These are phyloP conservation scores for Chamaecrista fasciculata DNA, from an alignment of 306 rosid species.

Conservation along the genomic window DNA sequence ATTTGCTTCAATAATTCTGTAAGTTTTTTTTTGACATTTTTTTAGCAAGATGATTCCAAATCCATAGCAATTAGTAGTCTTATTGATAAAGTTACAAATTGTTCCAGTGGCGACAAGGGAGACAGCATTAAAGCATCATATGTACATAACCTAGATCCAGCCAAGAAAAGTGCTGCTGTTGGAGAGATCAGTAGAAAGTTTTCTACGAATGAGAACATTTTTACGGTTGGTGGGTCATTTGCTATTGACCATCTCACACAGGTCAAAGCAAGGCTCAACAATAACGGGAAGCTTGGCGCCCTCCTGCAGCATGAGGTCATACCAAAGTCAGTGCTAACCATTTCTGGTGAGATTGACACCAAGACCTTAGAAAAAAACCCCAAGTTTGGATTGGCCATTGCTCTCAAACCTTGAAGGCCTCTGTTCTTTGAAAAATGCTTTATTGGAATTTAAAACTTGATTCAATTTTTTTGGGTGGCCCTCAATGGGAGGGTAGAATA, in stretches of 20 bases:
- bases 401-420: conserved; percentile 79
- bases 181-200: conserved; percentile 74
- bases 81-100: conserved; percentile 2
- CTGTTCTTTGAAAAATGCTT: conserved; percentile 10
- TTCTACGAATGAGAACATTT: conserved; percentile 83
- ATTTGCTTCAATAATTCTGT: conserved; percentile 74
- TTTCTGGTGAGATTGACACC: conserved; percentile 93
- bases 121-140: conserved; percentile 80
- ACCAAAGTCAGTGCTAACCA: conserved; percentile 81
- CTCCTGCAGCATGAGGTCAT: conserved; percentile 85
- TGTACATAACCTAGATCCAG: conserved; percentile 64
- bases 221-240: conserved; percentile 83
- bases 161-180: conserved; percentile 75
- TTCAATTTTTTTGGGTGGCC: conserved; percentile 68
- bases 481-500: conserved; percentile 58
- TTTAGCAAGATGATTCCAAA: neutral
- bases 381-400: conserved; percentile 81
- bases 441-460: conserved; percentile 32
- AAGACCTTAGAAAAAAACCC: conserved; percentile 77
- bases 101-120: conserved; percentile 84
- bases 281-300: conserved; percentile 77
- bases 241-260: conserved; percentile 72
- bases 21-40: conserved; percentile 40
- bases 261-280: conserved; percentile 88
- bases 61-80: neutral